These are phyloP conservation scores for Solanum appendiculatum DNA, from an alignment of 257 asterid species.

Conservation along the genomic window DNA sequence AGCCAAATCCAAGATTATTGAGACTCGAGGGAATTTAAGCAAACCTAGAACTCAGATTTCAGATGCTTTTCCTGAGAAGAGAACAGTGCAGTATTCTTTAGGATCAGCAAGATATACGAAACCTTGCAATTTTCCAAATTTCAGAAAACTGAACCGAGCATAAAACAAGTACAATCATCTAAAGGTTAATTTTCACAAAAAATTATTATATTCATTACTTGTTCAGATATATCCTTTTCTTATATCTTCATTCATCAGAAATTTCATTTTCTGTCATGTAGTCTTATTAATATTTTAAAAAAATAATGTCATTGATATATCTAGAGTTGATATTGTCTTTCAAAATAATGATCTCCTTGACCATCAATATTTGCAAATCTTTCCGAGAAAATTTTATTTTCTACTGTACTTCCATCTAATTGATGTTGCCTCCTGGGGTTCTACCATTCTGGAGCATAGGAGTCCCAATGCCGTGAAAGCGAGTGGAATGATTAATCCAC, in stretches of 20 bases:
- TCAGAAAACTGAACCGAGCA: not conserved
- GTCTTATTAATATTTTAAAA: not conserved
- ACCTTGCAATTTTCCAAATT: not conserved
- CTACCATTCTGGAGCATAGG: constrained; percentile 1
- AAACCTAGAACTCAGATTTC: not conserved
- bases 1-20: not conserved
- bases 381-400: not conserved
- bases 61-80: not conserved
- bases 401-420: not conserved
- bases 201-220: not conserved
- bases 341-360: not conserved
- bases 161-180: not conserved
- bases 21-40: not conserved
- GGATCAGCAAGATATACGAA: not conserved
- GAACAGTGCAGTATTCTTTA: not conserved
- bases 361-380: not conserved
- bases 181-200: not conserved
- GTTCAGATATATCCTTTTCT: not conserved
- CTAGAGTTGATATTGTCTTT: not conserved
- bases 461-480: constrained; percentile 9
- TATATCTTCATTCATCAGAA: not conserved
- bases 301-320: not conserved
- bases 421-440: constrained; percentile 4
- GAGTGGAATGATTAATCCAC: not conserved
- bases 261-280: not conserved